Conservation (phyloP, 441 rosid genomes). For the Euphorbia celastroides region DNA sequence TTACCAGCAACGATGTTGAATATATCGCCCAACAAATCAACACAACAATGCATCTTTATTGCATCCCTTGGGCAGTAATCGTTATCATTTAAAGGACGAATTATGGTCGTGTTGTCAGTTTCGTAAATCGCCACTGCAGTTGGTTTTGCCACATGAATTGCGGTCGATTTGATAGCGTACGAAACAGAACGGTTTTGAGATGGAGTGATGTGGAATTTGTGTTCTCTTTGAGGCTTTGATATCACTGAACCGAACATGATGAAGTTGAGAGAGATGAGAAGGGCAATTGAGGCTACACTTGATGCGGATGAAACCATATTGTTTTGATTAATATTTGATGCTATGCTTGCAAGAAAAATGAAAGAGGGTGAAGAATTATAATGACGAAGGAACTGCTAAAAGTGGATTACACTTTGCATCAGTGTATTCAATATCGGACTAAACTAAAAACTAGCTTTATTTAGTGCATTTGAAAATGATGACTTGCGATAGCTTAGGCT, state of each 20-base stretch:
- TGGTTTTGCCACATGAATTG: neutral
- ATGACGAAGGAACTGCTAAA: neutral
- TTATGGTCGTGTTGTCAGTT: conserved; percentile 6
- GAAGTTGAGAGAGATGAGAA: neutral
- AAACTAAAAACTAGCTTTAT: neutral
- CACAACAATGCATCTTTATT: conserved; percentile 57
- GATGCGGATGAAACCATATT: neutral
- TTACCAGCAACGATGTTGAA: conserved; percentile 39
- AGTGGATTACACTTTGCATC: neutral
- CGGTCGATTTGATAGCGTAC: neutral
- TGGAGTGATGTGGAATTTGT: neutral
- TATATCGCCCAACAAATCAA: conserved; percentile 36
- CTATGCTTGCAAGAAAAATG: no score
- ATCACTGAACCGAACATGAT: neutral
- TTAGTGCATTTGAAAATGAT: neutral
- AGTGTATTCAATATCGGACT: neutral
- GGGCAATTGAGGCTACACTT: neutral
- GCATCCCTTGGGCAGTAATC: conserved; percentile 30
- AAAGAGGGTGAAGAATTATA: neutral
- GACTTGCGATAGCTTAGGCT: neutral
- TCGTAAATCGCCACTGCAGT: neutral
- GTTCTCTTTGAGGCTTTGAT: neutral
- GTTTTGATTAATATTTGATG: neutral
- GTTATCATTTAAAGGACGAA: conserved; percentile 26
- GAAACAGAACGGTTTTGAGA: neutral